Evolutionary conservation across 2,329 filamentous ascomycete genomes (phyloP).

Genomic region (Parasarocladium wereldwijsianum): DNA sequence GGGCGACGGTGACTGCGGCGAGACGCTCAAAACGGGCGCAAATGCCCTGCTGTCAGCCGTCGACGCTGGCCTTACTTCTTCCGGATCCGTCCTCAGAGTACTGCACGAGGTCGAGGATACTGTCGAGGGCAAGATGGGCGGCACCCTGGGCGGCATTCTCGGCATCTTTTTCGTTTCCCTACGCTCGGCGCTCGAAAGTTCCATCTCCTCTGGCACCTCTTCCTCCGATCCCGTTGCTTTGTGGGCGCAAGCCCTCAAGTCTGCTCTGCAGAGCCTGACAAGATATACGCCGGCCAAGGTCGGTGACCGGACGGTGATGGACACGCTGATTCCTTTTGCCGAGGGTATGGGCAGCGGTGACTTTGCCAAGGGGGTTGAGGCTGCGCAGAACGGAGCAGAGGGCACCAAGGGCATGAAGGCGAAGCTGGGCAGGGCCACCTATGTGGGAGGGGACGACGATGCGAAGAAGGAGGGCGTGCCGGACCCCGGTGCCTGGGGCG

Average conservation of each 20-base stretch:
- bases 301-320: constrained; percentile 43
- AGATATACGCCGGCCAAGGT: constrained; percentile 39
- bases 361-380: constrained; percentile 40
- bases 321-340: constrained; percentile 39
- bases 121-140: constrained; percentile 40
- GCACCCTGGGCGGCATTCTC: constrained; percentile 34
- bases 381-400: constrained; percentile 45
- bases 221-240: constrained; percentile 20
- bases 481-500: constrained; percentile 58
- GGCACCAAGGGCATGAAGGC: constrained; percentile 51
- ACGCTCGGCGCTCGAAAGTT: constrained; percentile 24
- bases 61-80: constrained; percentile 20
- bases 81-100: constrained; percentile 31
- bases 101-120: constrained; percentile 36
- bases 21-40: constrained; percentile 41
- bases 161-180: constrained; percentile 39
- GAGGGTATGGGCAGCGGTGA: constrained; percentile 29
- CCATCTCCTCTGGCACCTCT: constrained; percentile 14
- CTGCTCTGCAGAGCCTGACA: constrained; percentile 29
- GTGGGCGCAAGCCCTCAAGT: constrained; percentile 27
- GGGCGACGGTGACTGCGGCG: constrained; percentile 28
- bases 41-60: constrained; percentile 31
- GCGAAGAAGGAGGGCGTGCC: constrained; percentile 39
- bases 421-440: constrained; percentile 51
- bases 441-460: constrained; percentile 42